Base-by-base conservation (phyloP, 805 yeast genomes). In the Yarrowia porcina region DNA sequence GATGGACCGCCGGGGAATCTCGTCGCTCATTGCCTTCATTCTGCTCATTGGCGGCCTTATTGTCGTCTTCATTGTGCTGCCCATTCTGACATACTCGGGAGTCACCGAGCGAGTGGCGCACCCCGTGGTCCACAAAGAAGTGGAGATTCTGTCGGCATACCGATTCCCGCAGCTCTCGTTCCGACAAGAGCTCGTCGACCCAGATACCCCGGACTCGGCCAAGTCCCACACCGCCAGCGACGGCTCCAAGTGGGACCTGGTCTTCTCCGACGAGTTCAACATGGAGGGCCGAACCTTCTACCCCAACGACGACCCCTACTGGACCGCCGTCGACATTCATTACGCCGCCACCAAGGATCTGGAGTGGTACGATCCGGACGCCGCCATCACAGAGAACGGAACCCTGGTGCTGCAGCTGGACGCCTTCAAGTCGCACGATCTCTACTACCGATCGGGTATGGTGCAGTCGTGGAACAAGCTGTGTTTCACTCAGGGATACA, bases 281-380 rank as follows among this genome's bases (percentile, higher is more conserved):
- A 86, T 83, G 13, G 94, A 88, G 65, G 97, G 97, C 9, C 81
- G 97, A 70, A 87, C 96, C 3, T 92, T 92, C 72, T 91, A 90
- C 73, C 87, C 83, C 9, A 94, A 93, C 45, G 97, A 91, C 72
- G 97, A 91, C 72, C 97, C 89, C 74, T 90, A 88, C 71, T 92
- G 93, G 88, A 82, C 88, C 45, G 97, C 90, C 3, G 89, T 86
- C 2, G 90, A 91, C 75, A 68, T 91, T 35, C 84, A 90, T 73
- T 92, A 92, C 74, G 92, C 82, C 62, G 96, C 96, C 23, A 92
- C 97, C 6, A 76, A 82, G 64, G 97, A 92, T 78, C 80, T 90
- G 71, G 97, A 92, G 77, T 92, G 97, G 97, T 92, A 92, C 74
- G 87, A 85, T 65, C 98, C 98, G 0, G 97, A 92, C 72, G 97